Conservation (phyloP, 2,329 filamentous ascomycete species). For the Aphanoascus verrucosus region DNA sequence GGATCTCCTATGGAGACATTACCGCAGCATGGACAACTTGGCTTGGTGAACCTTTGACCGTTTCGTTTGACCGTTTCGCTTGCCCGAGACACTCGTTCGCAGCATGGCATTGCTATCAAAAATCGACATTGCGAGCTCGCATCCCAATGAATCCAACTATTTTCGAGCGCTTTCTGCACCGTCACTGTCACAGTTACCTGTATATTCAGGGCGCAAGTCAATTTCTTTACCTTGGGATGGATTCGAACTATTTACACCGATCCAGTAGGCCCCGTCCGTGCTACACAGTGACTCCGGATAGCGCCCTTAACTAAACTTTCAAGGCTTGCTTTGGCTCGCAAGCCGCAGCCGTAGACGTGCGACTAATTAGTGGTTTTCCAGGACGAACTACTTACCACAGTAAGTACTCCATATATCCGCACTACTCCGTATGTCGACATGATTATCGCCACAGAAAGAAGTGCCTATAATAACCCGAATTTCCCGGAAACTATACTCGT, state of each 20-base stretch:
- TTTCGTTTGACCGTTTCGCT: slow-evolving; percentile 24
- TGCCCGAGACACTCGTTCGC: slow-evolving; percentile 23
- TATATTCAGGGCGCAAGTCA: not conserved
- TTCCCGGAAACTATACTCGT: too few relatives aligned
- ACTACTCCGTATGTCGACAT: too few relatives aligned
- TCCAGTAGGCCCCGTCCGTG: slow-evolving; percentile 18
- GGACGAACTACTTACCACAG: too few relatives aligned
- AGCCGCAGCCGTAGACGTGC: too few relatives aligned
- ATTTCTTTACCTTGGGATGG: slow-evolving; percentile 15
- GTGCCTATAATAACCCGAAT: too few relatives aligned
- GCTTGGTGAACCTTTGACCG: slow-evolving; percentile 21
- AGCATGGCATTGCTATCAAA: slow-evolving; percentile 26
- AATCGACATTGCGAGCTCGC: slow-evolving; percentile 18
- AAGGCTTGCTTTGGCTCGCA: too few relatives aligned
- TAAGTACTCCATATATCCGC: too few relatives aligned
- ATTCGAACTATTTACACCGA: slow-evolving; percentile 17
- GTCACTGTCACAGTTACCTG: not conserved
- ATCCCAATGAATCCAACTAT: slow-evolving; percentile 16
- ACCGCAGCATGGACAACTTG: slow-evolving; percentile 17
- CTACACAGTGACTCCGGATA: slow-evolving; percentile 17
- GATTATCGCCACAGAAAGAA: too few relatives aligned
- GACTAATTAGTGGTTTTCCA: too few relatives aligned
- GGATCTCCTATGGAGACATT: slow-evolving; percentile 14
- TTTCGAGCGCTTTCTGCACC: slow-evolving; percentile 19
- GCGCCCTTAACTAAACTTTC: too few relatives aligned